These are phyloP conservation scores for Cladosporium sp. DNA, from an alignment of 2,329 filamentous ascomycete genomes.

Conservation along the genomic window DNA sequence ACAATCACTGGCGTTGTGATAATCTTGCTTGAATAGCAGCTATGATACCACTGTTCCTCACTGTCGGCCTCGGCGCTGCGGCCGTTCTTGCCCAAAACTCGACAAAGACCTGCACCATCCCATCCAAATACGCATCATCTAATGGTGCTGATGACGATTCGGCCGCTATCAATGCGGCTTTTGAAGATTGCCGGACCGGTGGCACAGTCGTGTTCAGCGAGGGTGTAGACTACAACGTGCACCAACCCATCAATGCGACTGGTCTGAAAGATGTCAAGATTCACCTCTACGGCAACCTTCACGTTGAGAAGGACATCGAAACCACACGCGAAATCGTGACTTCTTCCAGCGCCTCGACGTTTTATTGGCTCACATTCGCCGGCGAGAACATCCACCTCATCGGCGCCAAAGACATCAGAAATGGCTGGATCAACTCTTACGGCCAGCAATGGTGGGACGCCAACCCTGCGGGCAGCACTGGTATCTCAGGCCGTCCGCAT, in stretches of 20 bases:
- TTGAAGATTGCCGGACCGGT: conserved; percentile 34
- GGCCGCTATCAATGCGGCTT: conserved; percentile 34
- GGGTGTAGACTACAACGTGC: conserved; percentile 41
- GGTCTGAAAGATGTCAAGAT: conserved; percentile 42
- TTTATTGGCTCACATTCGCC: conserved; percentile 37
- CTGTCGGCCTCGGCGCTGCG: not conserved
- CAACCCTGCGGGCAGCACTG: conserved; percentile 37
- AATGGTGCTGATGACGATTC: conserved; percentile 39
- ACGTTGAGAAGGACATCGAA: conserved; percentile 38
- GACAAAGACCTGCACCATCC: conserved; percentile 15
- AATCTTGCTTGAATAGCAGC: not conserved
- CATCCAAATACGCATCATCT: conserved; percentile 26
- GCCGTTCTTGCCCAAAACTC: conserved; percentile 7
- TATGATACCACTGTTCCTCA: conserved; percentile 1
- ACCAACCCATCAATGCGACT: conserved; percentile 35
- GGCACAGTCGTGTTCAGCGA: conserved; percentile 35
- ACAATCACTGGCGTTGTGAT: no score
- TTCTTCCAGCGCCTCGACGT: conserved; percentile 29
- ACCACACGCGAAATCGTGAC: conserved; percentile 29
- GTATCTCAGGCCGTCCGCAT: conserved; percentile 37
- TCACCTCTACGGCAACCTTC: conserved; percentile 40
- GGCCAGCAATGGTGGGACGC: conserved; percentile 45
- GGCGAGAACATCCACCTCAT: conserved; percentile 32
- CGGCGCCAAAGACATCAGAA: conserved; percentile 33
- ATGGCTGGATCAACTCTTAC: conserved; percentile 44